A percentile compares a stretch with the other conserved stretches of the same genome.
These are phyloP conservation scores for Candida xiaguanensis DNA, from an alignment of 805 yeast species.

Conservation along the genomic window DNA sequence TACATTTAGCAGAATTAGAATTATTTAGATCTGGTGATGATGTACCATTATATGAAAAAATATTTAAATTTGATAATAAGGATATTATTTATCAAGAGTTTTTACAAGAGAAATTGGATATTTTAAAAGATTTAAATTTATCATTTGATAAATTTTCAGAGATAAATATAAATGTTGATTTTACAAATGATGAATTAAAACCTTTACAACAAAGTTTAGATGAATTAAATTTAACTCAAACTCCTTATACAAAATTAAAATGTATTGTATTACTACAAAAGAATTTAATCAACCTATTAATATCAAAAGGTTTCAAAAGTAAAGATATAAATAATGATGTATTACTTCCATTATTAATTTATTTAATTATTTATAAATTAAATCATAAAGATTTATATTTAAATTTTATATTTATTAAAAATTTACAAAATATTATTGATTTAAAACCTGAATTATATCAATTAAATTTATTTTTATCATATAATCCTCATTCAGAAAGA, in stretches of 20 bases:
- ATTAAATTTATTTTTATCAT: slow-evolving; percentile 17
- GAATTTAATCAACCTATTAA: slow-evolving; percentile 18
- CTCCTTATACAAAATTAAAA: slow-evolving; percentile 32
- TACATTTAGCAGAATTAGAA: slow-evolving; percentile 30
- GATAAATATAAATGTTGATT: slow-evolving; percentile 9
- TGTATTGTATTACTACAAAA: slow-evolving; percentile 32
- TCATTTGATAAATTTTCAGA: slow-evolving; percentile 31
- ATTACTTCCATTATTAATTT: slow-evolving; percentile 38
- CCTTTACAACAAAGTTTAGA: slow-evolving; percentile 9
- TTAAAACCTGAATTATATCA: slow-evolving; percentile 23
- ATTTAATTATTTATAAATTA: slow-evolving; percentile 28
- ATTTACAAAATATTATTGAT: slow-evolving; percentile 31
- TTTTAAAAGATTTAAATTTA: slow-evolving; percentile 22
- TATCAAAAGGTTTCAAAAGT: slow-evolving; percentile 17
- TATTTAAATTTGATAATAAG: slow-evolving; percentile 35
- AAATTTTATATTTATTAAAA: slow-evolving; percentile 34
- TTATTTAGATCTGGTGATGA: slow-evolving; percentile 28
- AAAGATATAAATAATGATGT: slow-evolving; percentile 34
- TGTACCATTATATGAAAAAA: slow-evolving; percentile 32
- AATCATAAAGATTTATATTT: slow-evolving; percentile 27
- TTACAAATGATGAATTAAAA: slow-evolving; percentile 14
- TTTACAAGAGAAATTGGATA: slow-evolving; percentile 28
- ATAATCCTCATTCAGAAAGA: slow-evolving; percentile 17
- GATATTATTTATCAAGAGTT: slow-evolving; percentile 36
- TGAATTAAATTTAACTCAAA: slow-evolving; percentile 12